These are phyloP conservation scores for Hemileia vastatrix DNA, from an alignment of 1,284 basidiomycete species.

Conservation along the genomic window DNA sequence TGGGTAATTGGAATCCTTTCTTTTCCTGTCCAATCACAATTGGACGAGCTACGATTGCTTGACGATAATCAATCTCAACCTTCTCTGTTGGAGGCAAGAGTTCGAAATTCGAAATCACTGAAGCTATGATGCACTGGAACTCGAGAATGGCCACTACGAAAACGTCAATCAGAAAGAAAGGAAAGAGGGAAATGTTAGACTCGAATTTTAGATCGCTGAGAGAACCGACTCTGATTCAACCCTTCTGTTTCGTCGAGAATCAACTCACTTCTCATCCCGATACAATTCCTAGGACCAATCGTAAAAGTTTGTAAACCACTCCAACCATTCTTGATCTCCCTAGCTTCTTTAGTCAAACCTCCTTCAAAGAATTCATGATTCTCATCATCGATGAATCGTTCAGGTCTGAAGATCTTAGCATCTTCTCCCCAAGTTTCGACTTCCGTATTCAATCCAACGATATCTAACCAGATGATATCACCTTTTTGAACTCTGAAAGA, in stretches of 20 bases:
- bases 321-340: conserved; percentile 4
- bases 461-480: not conserved
- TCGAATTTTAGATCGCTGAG: too few relatives aligned
- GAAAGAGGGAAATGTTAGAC: not conserved
- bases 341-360: not conserved
- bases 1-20: not conserved
- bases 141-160: conserved; percentile 2
- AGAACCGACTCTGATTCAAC: too few relatives aligned
- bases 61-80: not conserved
- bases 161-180: not conserved
- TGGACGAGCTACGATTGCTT: conserved; percentile 1
- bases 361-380: not conserved
- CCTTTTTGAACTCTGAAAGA: conserved; percentile 2
- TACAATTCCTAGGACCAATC: not conserved
- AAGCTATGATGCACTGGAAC: not conserved
- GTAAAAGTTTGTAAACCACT: conserved; percentile 1
- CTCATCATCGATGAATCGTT: not conserved
- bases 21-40: conserved; percentile 6
- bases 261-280: conserved; percentile 2
- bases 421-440: conserved; percentile 4
- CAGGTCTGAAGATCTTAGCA: conserved; percentile 5
- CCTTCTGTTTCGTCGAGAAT: too few relatives aligned
- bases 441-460: not conserved
- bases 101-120: conserved; percentile 2
- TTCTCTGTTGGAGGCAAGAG: not conserved